Conservation (phyloP, 768 basidiomycete genomes). For the Sarcodon aspratus region DNA sequence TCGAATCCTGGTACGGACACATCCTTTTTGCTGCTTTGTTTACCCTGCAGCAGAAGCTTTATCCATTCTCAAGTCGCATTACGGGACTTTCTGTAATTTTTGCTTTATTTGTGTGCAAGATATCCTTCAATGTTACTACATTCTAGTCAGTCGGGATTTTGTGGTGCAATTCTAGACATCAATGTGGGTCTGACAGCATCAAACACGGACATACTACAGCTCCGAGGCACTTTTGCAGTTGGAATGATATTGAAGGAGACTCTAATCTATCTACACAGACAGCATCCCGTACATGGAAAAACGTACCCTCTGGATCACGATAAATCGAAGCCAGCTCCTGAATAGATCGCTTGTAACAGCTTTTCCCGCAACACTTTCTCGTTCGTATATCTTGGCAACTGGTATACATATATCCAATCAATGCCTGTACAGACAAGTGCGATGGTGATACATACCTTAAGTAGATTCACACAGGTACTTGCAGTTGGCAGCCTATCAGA, state of each 20-base stretch:
- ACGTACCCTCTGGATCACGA: slow-evolving; percentile 31
- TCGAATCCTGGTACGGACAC: slow-evolving; percentile 7
- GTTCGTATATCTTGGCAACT: slow-evolving; percentile 64
- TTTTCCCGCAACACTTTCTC: slow-evolving; percentile 61
- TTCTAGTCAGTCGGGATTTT: no score
- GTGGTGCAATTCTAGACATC: no score
- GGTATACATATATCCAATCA: not conserved
- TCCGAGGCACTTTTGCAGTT: no score
- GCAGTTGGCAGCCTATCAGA: slow-evolving; percentile 59
- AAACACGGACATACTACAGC: no score
- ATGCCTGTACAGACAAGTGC: not conserved
- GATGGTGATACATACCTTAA: slow-evolving; percentile 47
- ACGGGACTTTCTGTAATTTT: no score
- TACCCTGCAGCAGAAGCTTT: no score
- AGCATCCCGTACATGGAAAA: not conserved
- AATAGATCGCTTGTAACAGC: slow-evolving; percentile 75
- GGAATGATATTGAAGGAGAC: no score
- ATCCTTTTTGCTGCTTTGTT: not conserved
- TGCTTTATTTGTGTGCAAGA: no score
- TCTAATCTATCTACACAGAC: not conserved
- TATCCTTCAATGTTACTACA: no score
- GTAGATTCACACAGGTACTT: slow-evolving; percentile 85
- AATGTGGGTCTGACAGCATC: no score
- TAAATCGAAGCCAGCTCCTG: slow-evolving; percentile 88
- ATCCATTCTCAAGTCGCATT: no score